Base-by-base conservation (phyloP, 192 early-diverging fungal species). In the Linnemannia zychae region DNA sequence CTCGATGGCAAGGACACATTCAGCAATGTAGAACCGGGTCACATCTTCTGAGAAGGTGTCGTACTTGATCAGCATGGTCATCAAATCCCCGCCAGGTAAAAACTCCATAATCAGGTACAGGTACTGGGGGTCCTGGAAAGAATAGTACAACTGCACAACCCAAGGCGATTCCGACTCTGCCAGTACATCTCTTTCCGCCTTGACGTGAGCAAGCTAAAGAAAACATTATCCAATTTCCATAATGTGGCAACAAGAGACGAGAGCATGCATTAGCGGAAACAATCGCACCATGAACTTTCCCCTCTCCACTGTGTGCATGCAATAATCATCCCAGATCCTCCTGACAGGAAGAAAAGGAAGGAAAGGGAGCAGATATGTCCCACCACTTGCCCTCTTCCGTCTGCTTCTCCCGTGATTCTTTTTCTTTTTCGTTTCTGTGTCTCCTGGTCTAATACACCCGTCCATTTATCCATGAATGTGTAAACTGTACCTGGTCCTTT, bases 81-180 rank as follows among this genome's bases (percentile, higher is more conserved):
- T 99, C 92, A 99, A 90, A 88, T 99, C 99, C 60, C 99, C 99
- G 50, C 99, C 99, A 0, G 99, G 98, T 75, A 98, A 87, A 73
- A 99, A 99, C 91, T 99, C 99, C 99, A 99, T 99, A 87, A 99
- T 97, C 71, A 99, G 89, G 82, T 99, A 99, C 48, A 99, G 91
- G 83, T 97, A 97, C 71, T 93, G 89, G 20, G 94, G 76, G 82
- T 99, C 98, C 89, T 99, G 99, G 89, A 99, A 99, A 33, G 98
- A 99, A 87, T 97, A 99, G 83, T 96, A 99, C 49, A 99, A 91
- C 82, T 98, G 97, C 11, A 99, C 98, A 5, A 99, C 97, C 98
- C 98, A 99, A 50, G 94, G 94, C 18, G 98, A 98, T 79, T 96
- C 94, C 5, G 97, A 96, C 88, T 99, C 97, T 31, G 98, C 97